These are phyloP conservation scores for Ceratobasidium sp. DNA, from an alignment of 1,284 basidiomycete species.

Conservation along the genomic window DNA sequence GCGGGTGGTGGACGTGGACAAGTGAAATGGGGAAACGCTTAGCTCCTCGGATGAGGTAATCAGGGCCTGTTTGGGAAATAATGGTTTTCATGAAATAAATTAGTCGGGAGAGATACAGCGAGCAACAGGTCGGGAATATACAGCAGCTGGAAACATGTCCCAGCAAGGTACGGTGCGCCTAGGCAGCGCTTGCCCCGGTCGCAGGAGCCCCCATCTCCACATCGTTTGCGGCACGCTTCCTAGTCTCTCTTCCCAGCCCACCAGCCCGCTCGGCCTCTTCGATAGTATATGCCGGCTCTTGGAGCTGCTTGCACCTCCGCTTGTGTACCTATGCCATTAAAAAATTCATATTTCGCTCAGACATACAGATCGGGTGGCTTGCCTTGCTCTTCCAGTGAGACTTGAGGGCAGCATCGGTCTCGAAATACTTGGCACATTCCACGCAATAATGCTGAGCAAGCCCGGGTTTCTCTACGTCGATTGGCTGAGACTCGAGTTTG, in stretches of 20 bases:
- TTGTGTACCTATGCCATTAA: constrained; percentile 62
- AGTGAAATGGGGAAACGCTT: constrained; percentile 15
- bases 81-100: constrained; percentile 19
- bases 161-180: too few relatives aligned
- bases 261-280: constrained; percentile 85
- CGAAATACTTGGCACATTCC: constrained; percentile 92
- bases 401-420: constrained; percentile 77
- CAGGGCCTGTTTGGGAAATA: constrained; percentile 4
- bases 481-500: constrained; percentile 81
- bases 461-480: constrained; percentile 89
- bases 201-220: constrained; percentile 13
- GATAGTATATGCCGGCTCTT: constrained; percentile 84
- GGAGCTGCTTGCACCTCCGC: constrained; percentile 78
- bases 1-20: constrained; percentile 33
- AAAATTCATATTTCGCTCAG: background rate
- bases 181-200: background rate
- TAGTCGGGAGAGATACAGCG: constrained; percentile 25
- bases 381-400: constrained; percentile 84
- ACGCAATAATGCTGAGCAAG: constrained; percentile 92
- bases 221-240: constrained; percentile 15
- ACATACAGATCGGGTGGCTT: background rate
- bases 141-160: too few relatives aligned
- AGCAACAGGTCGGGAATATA: too few relatives aligned
- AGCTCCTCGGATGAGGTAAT: constrained; percentile 19
- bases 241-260: constrained; percentile 72